Conservation (phyloP, 225 moss, liverwort and hornwort species). For the Thuidium tamariscinum region DNA sequence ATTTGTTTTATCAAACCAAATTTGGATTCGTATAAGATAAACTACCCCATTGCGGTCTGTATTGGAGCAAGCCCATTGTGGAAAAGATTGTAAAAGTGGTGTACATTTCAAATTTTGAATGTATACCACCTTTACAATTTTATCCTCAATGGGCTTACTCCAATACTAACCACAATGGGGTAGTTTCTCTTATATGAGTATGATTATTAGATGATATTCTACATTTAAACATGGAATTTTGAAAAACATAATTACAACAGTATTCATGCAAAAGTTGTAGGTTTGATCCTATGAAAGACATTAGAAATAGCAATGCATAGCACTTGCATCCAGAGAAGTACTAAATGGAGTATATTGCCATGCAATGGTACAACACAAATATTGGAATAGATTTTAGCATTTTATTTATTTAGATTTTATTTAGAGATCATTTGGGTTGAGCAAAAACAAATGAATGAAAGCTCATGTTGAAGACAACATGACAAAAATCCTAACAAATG, state of each 20-base stretch:
- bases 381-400: neutral
- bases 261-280: neutral
- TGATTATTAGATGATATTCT: rapidly evolving
- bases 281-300: neutral
- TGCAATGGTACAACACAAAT: too few relatives aligned
- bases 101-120: too few relatives aligned
- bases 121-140: too few relatives aligned
- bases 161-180: too few relatives aligned
- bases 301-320: neutral
- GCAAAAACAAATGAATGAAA: neutral
- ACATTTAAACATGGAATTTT: neutral
- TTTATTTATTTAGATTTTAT: neutral
- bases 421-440: rapidly evolving
- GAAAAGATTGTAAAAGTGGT: too few relatives aligned
- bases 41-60: too few relatives aligned
- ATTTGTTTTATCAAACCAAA: neutral
- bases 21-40: neutral
- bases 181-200: too few relatives aligned
- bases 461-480: rapidly evolving
- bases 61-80: too few relatives aligned
- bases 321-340: neutral
- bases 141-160: too few relatives aligned
- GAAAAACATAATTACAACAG: too few relatives aligned
- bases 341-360: neutral
- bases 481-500: neutral